These are phyloP conservation scores for Ustilago curta DNA, from an alignment of 1,284 basidiomycete genomes.

Conservation along the genomic window DNA sequence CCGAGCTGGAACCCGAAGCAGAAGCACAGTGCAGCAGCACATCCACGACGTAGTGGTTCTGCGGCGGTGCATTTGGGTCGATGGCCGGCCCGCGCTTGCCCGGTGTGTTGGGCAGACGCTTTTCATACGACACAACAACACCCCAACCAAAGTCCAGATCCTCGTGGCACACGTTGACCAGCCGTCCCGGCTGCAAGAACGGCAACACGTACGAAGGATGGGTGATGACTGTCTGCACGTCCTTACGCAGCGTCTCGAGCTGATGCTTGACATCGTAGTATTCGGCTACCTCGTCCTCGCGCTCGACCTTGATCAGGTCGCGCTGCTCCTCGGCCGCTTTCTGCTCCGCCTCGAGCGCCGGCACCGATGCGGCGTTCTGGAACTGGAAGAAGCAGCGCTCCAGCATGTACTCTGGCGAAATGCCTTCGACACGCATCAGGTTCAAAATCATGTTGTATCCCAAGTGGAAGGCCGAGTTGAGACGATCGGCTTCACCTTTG, in stretches of 20 bases:
- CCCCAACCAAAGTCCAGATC: conserved; percentile 97
- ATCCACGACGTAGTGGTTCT: conserved; percentile 92
- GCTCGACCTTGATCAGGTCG: conserved; percentile 79
- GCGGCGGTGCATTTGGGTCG: conserved; percentile 77
- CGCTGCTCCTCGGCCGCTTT: conserved; percentile 79
- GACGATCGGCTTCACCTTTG: conserved; percentile 95
- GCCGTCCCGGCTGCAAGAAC: conserved; percentile 90
- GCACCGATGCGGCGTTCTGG: conserved; percentile 91
- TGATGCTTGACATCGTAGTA: conserved; percentile 93
- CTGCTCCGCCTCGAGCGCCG: conserved; percentile 86
- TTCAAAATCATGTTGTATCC: conserved; percentile 99
- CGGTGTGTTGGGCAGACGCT: conserved; percentile 74
- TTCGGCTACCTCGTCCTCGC: conserved; percentile 85
- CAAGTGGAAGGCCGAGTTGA: conserved; percentile 98
- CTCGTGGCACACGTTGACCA: conserved; percentile 88
- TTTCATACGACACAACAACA: conserved; percentile 89
- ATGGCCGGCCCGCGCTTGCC: conserved; percentile 47
- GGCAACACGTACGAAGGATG: conserved; percentile 93
- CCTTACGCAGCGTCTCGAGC: conserved; percentile 84
- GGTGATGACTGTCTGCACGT: conserved; percentile 90
- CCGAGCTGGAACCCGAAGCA: conserved; percentile 12
- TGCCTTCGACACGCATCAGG: conserved; percentile 97
- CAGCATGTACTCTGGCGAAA: conserved; percentile 98
- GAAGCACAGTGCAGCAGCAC: conserved; percentile 88
- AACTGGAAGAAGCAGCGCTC: conserved; percentile 98